phyloP scores from a whole-genome alignment of 805 yeast genomes.

The Teunomyces panamensis region DNA sequence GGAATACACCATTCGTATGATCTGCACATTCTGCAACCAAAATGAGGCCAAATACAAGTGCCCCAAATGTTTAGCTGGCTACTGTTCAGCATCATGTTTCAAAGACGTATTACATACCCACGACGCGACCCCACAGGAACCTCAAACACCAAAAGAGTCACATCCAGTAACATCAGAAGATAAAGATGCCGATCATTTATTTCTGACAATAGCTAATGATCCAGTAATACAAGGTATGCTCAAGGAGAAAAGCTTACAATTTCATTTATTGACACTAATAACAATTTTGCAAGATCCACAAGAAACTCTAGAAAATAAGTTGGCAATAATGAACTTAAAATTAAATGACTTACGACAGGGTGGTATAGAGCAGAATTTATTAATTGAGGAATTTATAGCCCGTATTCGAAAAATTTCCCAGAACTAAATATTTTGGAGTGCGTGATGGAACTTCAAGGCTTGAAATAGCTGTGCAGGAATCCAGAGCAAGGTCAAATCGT shows the following conservation, averaged over 20 bases:
- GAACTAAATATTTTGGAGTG: not conserved
- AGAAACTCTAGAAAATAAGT: constrained; percentile 49
- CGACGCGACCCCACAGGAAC: not conserved
- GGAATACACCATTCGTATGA: not conserved
- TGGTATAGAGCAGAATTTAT: constrained; percentile 63
- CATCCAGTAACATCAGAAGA: not conserved
- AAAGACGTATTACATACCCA: constrained; percentile 43
- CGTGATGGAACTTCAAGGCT: not conserved
- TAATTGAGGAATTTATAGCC: constrained; percentile 67
- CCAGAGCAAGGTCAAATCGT: not conserved
- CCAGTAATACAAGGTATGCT: constrained; percentile 45
- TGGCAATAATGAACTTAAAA: constrained; percentile 59
- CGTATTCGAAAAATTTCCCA: constrained; percentile 24
- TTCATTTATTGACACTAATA: constrained; percentile 51
- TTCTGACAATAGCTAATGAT: constrained; percentile 36
- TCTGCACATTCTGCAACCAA: constrained; percentile 39
- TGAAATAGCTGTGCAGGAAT: not conserved
- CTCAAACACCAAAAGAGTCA: not conserved
- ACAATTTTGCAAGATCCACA: constrained; percentile 46
- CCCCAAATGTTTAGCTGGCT: constrained; percentile 46
- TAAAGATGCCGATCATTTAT: constrained; percentile 3
- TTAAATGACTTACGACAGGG: constrained; percentile 58
- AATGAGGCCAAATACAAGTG: constrained; percentile 52
- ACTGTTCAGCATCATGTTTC: constrained; percentile 63
- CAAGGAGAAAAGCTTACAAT: constrained; percentile 50